Evolutionary conservation across 495 filamentous ascomycete genomes (phyloP).

Genomic region (Penicillium fimorum): DNA sequence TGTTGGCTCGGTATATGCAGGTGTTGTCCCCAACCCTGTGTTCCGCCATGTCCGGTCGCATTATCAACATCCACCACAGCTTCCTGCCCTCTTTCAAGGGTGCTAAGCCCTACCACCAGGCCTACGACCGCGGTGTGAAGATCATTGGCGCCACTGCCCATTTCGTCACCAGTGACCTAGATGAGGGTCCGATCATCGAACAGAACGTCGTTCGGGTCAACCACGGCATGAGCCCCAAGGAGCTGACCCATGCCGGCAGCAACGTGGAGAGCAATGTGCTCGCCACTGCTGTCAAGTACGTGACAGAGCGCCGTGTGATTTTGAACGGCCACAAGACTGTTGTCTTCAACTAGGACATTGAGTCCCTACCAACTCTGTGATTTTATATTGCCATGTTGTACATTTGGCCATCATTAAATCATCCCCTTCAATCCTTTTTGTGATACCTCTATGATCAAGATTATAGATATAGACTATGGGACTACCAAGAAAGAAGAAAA

Average conservation of each 20-base stretch:
- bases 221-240: slow-evolving; percentile 68
- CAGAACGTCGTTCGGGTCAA: slow-evolving; percentile 68
- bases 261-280: slow-evolving; percentile 75
- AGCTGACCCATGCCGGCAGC: slow-evolving; percentile 67
- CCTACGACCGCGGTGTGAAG: slow-evolving; percentile 74
- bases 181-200: slow-evolving; percentile 78
- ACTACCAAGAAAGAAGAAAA: not conserved
- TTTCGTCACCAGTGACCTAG: slow-evolving; percentile 72
- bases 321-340: slow-evolving; percentile 73
- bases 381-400: not conserved
- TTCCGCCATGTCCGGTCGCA: slow-evolving; percentile 66
- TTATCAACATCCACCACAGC: slow-evolving; percentile 81
- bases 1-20: slow-evolving; percentile 81
- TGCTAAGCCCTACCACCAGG: slow-evolving; percentile 79
- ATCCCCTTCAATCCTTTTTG: not conserved
- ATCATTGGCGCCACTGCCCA: slow-evolving; percentile 77
- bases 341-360: slow-evolving; percentile 54
- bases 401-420: not conserved
- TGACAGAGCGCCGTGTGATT: slow-evolving; percentile 67
- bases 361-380: not conserved
- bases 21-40: slow-evolving; percentile 71
- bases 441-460: not conserved
- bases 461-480: not conserved
- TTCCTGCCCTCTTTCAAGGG: slow-evolving; percentile 80
- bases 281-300: slow-evolving; percentile 70